These are phyloP conservation scores for Ganoderma sp. DNA, from an alignment of 1,284 basidiomycete genomes.

Conservation along the genomic window DNA sequence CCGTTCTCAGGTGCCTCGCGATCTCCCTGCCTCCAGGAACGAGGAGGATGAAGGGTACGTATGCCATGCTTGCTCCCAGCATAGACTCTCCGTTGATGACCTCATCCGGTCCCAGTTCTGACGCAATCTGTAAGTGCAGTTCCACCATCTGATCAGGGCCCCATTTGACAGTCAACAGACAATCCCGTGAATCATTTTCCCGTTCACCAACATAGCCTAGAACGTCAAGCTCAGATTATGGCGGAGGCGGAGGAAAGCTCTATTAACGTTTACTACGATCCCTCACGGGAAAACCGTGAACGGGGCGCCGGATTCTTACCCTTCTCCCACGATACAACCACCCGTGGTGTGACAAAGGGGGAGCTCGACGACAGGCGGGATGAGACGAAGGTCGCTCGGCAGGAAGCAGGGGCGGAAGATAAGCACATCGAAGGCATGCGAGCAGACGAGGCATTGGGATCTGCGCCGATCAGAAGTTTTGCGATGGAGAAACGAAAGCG, in stretches of 20 bases:
- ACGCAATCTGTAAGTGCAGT: conserved; percentile 49
- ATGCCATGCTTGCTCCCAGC: neutral
- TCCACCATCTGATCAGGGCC: conserved; percentile 1
- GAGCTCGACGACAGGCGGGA: no score
- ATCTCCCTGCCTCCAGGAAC: conserved; percentile 46
- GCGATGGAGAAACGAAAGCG: conserved; percentile 81
- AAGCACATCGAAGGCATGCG: conserved; percentile 71
- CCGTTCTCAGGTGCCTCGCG: conserved; percentile 80
- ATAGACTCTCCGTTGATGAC: neutral
- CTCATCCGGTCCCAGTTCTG: conserved; percentile 51
- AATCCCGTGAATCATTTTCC: conserved; percentile 85
- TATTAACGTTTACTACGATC: conserved; percentile 82
- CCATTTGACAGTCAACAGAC: conserved; percentile 49
- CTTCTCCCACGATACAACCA: conserved; percentile 69
- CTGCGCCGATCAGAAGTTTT: conserved; percentile 50
- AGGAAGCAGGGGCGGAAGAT: conserved; percentile 64
- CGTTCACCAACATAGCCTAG: conserved; percentile 82
- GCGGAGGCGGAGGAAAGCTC: conserved; percentile 78
- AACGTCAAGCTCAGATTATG: conserved; percentile 77
- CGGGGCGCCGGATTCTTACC: conserved; percentile 90
- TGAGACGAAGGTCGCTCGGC: conserved; percentile 70
- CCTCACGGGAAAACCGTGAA: conserved; percentile 80
- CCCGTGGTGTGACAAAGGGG: no score
- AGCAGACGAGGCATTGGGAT: conserved; percentile 39
- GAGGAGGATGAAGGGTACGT: conserved; percentile 38